phyloP scores from a whole-genome alignment of 1,139 yeast genomes.

The Pichia sp. region DNA sequence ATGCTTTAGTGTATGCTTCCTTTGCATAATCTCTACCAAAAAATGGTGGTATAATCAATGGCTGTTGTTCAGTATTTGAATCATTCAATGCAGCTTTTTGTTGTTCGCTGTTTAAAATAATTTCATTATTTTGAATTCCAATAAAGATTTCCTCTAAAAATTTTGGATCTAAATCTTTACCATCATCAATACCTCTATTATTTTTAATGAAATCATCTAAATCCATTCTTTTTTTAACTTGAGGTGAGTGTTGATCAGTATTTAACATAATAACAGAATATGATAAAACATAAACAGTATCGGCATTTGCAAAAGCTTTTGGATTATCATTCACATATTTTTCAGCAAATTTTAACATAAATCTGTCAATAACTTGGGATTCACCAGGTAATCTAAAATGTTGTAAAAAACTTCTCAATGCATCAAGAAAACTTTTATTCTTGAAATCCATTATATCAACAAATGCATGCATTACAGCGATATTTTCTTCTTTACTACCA shows the following conservation, averaged over 20 bases:
- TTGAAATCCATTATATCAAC: conserved; percentile 83
- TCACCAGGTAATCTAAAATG: conserved; percentile 94
- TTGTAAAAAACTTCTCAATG: conserved; percentile 78
- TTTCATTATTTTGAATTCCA: conserved; percentile 78
- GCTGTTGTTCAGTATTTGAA: conserved; percentile 29
- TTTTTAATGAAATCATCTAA: conserved; percentile 77
- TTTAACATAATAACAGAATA: conserved; percentile 91
- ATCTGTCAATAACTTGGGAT: conserved; percentile 94
- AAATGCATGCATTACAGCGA: conserved; percentile 87
- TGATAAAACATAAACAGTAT: conserved; percentile 86
- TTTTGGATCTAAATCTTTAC: conserved; percentile 73
- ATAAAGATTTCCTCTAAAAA: conserved; percentile 60
- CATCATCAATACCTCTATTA: conserved; percentile 92
- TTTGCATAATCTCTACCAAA: conserved; percentile 70
- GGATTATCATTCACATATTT: conserved; percentile 87
- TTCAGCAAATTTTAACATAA: conserved; percentile 94
- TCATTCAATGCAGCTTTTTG: conserved; percentile 83
- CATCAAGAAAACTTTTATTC: conserved; percentile 67
- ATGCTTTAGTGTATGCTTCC: conserved; percentile 88
- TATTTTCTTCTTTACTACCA: conserved; percentile 73
- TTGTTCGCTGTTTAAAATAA: conserved; percentile 87
- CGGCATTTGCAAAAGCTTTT: conserved; percentile 78
- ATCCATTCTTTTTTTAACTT: conserved; percentile 80
- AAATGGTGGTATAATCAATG: conserved; percentile 49
- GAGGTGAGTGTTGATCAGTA: conserved; percentile 89